These are phyloP conservation scores for Plasmodium gallinaceum DNA, from an alignment of 169 alveolate species.

Conservation along the genomic window DNA sequence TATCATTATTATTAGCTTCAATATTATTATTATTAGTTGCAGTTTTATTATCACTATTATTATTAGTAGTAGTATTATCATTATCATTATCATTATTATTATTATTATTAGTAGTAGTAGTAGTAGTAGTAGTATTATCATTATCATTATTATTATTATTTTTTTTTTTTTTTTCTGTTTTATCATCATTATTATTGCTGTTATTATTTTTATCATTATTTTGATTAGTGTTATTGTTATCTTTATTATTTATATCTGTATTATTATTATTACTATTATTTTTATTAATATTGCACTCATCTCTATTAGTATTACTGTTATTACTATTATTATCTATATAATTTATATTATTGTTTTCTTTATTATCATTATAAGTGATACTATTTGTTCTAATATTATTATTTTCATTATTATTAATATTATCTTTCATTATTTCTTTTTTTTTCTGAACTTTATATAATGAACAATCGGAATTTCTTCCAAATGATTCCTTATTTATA, in stretches of 20 bases:
- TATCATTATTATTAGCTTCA: not conserved
- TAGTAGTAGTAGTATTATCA: not conserved
- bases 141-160: not conserved
- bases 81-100: not conserved
- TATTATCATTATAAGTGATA: not conserved
- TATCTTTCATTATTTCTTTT: not conserved
- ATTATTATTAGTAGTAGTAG: not conserved
- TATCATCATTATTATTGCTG: not conserved
- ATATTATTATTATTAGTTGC: not conserved
- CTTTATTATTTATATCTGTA: not conserved
- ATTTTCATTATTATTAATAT: not conserved
- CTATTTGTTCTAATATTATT: not conserved
- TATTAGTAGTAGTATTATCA: not conserved
- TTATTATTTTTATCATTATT: not conserved
- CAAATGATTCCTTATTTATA: not conserved
- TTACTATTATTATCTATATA: not conserved
- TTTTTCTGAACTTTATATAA: conserved; percentile 1
- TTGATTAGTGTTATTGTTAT: not conserved
- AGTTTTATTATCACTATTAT: not conserved
- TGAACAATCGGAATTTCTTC: not conserved
- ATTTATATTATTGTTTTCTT: not conserved
- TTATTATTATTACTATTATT: not conserved
- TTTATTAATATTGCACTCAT: not conserved
- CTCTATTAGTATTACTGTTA: not conserved
- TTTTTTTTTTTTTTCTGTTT: not conserved